Conservation (phyloP, 1,284 basidiomycete genomes). For the Jaminaea rosea region DNA sequence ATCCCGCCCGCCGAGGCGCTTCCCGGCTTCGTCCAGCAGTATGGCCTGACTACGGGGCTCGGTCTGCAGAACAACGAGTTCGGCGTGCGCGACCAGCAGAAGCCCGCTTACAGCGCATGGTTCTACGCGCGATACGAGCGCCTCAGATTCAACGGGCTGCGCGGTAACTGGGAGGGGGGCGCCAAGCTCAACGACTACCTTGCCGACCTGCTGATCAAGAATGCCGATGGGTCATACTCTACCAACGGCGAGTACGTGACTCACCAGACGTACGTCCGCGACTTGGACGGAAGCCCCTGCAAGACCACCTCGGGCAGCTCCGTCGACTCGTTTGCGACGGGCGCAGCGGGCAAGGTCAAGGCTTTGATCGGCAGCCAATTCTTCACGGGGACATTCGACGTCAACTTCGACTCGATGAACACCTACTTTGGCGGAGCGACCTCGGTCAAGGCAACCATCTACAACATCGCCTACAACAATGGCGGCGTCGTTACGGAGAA, state of each 20-base stretch:
- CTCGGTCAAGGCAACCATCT: constrained; percentile 3
- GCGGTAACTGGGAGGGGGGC: constrained; percentile 11
- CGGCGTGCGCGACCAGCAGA: constrained; percentile 8
- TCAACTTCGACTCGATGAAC: constrained; percentile 5
- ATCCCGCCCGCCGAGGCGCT: constrained; percentile 10
- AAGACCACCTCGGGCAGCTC: constrained; percentile 3
- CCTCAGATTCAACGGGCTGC: constrained; percentile 10
- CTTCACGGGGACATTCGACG: constrained; percentile 5
- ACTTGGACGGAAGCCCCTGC: constrained; percentile 8
- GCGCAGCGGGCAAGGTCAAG: constrained; percentile 1
- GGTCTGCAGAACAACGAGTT: constrained; percentile 14
- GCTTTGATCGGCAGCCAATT: constrained; percentile 4
- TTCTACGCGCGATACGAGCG: constrained; percentile 12
- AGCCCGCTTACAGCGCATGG: constrained; percentile 10
- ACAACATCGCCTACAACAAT: constrained; percentile 4
- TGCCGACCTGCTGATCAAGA: constrained; percentile 7
- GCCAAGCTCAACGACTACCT: constrained; percentile 4
- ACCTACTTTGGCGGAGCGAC: constrained; percentile 2
- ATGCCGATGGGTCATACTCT: constrained; percentile 8
- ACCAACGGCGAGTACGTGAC: constrained; percentile 6
- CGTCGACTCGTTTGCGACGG: constrained; percentile 9
- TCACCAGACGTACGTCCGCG: constrained; percentile 6
- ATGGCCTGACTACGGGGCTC: constrained; percentile 9
- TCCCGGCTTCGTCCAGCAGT: constrained; percentile 5
- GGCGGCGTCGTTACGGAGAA: constrained; percentile 3